These are phyloP conservation scores for Penicillium desertorum DNA, from an alignment of 495 filamentous ascomycete species.

Conservation along the genomic window DNA sequence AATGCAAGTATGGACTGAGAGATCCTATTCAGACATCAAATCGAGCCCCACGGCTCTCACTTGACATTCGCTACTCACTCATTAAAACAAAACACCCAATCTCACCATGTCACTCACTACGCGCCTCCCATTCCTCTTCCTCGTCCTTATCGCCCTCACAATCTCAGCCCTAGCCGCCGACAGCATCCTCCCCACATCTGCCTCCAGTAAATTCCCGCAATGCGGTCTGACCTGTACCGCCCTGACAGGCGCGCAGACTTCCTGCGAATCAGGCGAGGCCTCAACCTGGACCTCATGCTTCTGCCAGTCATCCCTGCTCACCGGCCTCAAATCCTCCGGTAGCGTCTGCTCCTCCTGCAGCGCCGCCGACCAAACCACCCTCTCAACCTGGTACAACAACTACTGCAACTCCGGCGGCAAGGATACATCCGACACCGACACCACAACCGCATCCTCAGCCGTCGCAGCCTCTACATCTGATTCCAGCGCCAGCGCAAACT, in stretches of 20 bases:
- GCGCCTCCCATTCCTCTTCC: slow-evolving; percentile 3
- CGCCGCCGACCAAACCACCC: slow-evolving; percentile 34
- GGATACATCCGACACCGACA: slow-evolving; percentile 14
- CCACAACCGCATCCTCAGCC: slow-evolving; percentile 18
- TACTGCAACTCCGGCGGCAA: slow-evolving; percentile 39
- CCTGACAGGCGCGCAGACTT: slow-evolving; percentile 45
- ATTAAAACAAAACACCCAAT: neutral
- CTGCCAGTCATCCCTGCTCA: slow-evolving; percentile 50
- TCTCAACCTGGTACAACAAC: slow-evolving; percentile 52
- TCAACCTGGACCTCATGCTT: slow-evolving; percentile 54
- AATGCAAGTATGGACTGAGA: slow-evolving; percentile 7
- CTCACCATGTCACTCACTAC: slow-evolving; percentile 5
- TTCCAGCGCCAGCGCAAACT: slow-evolving; percentile 7
- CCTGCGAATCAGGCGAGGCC: slow-evolving; percentile 40
- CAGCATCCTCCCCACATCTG: slow-evolving; percentile 32
- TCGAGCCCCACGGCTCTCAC: slow-evolving; percentile 2
- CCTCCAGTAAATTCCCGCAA: slow-evolving; percentile 45
- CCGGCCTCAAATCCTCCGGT: slow-evolving; percentile 39
- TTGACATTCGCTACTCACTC: neutral
- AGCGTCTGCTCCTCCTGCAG: slow-evolving; percentile 36
- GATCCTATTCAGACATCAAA: neutral
- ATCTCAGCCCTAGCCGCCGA: slow-evolving; percentile 22
- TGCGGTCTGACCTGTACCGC: slow-evolving; percentile 50
- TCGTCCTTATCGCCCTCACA: slow-evolving; percentile 3
- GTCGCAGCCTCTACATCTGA: slow-evolving; percentile 15